phyloP scores from a whole-genome alignment of 169 alveolate species.

The Amoebophrya sp. region DNA sequence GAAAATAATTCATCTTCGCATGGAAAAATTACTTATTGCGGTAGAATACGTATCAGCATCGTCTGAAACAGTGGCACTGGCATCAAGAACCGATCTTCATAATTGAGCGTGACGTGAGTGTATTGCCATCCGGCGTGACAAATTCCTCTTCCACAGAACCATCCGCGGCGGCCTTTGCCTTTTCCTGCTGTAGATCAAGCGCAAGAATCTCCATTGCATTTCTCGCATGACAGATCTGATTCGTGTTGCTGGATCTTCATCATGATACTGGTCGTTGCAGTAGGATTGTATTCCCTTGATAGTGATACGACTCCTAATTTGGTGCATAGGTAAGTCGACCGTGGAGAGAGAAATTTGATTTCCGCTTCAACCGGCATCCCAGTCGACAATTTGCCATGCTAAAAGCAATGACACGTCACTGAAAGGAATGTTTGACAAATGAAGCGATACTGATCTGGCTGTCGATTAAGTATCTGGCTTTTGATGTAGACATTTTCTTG shows the following conservation, averaged over 20 bases:
- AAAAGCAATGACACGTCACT: no score
- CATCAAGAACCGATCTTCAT: background rate
- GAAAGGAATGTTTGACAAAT: background rate
- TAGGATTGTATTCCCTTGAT: background rate
- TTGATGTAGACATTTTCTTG: no score
- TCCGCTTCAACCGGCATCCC: background rate
- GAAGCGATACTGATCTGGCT: no score
- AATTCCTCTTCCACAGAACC: background rate
- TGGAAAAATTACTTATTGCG: background rate
- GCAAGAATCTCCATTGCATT: background rate
- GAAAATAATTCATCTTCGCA: no score
- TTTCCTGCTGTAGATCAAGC: background rate
- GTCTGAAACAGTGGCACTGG: background rate
- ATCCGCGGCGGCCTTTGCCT: background rate
- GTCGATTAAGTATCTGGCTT: no score
- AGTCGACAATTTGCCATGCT: background rate
- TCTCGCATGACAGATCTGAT: no score
- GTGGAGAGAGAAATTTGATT: background rate
- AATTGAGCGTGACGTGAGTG: background rate
- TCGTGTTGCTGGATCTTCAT: no score
- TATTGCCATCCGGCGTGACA: background rate
- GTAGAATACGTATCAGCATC: background rate
- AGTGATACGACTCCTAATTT: background rate
- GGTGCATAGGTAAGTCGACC: background rate
- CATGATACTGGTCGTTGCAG: background rate